These are phyloP conservation scores for Candida ovalis DNA, from an alignment of 805 yeast genomes.

Conservation along the genomic window DNA sequence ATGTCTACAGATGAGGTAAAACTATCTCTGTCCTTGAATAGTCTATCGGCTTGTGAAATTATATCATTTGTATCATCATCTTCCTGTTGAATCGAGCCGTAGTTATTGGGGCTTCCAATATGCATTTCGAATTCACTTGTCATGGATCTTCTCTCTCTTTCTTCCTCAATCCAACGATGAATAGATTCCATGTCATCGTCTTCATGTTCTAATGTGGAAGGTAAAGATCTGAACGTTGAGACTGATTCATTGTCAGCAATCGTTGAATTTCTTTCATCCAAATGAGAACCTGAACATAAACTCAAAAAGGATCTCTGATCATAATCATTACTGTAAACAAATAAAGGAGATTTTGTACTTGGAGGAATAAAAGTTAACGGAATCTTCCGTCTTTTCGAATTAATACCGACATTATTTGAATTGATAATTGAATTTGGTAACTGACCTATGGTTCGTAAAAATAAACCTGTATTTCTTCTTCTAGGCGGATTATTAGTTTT, in stretches of 20 bases:
- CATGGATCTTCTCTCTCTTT: conserved; percentile 31
- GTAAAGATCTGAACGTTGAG: conserved; percentile 33
- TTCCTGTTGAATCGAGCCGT: conserved; percentile 3
- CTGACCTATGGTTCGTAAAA: conserved; percentile 22
- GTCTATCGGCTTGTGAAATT: conserved; percentile 22
- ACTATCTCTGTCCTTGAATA: conserved; percentile 22
- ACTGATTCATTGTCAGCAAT: conserved; percentile 29
- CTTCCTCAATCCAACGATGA: conserved; percentile 35
- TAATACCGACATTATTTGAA: conserved; percentile 27
- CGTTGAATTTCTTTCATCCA: conserved; percentile 23
- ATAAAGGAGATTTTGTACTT: conserved; percentile 34
- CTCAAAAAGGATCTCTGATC: conserved; percentile 36
- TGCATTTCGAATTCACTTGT: conserved; percentile 13
- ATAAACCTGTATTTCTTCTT: conserved; percentile 23
- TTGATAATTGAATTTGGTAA: conserved; percentile 24
- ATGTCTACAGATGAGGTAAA: conserved; percentile 8
- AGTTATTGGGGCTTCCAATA: conserved; percentile 2
- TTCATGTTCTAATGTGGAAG: conserved; percentile 33
- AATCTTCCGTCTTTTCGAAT: conserved; percentile 32
- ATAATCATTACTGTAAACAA: conserved; percentile 29
- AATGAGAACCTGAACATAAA: conserved; percentile 29
- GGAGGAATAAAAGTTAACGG: conserved; percentile 36
- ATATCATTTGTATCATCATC: conserved; percentile 19
- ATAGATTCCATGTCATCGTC: conserved; percentile 32
- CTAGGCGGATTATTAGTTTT: conserved; percentile 6